Evolutionary conservation across 495 filamentous ascomycete genomes (phyloP), one percentile per base, ranked within the genome.

Genomic region (Polyplosphaeria fusca): DNA sequence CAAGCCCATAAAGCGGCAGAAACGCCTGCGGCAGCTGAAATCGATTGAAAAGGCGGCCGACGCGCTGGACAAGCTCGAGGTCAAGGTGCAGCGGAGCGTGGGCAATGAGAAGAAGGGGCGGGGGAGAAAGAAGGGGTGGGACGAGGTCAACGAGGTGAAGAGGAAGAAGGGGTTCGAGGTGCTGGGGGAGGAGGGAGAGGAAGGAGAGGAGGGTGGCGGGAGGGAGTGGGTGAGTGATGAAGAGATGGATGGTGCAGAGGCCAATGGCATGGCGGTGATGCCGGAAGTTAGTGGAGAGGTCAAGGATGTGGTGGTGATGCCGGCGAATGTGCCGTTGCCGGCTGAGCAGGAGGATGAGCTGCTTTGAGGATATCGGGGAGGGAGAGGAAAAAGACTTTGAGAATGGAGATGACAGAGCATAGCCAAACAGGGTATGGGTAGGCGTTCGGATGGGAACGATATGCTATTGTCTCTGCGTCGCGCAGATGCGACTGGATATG

Each of bases 31-130:
- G 42, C 80, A 87, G 26, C 81, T 88, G 64, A 87, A 84, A 71
- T 83, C 74, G 23, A 75, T 90, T 61, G 87, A 91, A 65, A 79
- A 82, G 54, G 90, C 88, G 28, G 87, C 87, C 61, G 77, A 77
- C 5, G 73, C 86, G 61, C 73, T 83, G 68, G 87, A 89, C 64
- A 84, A 84, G 65, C 76, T 82, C 47, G 82, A 85, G 66, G 77
- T 74, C 48, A 94, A 91, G 68, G 74, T 87, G 40, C 74, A 80
- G 49, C 82, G 82, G 65, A 91, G 86, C 71, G 74, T 81, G 59
- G 76, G 64, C 16, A 78, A 77, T 48, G 80, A 76, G 24, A 83
- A 79, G 63, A 74, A 63, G n/a, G 78, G 89, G n/a, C 75, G 81
- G 47, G 67, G 73, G 25, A 48, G 64, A 37, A 39, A 26, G 38